Conservation (phyloP, 1,139 yeast genomes). For the Yamadazyma kanchanaburiensis region DNA sequence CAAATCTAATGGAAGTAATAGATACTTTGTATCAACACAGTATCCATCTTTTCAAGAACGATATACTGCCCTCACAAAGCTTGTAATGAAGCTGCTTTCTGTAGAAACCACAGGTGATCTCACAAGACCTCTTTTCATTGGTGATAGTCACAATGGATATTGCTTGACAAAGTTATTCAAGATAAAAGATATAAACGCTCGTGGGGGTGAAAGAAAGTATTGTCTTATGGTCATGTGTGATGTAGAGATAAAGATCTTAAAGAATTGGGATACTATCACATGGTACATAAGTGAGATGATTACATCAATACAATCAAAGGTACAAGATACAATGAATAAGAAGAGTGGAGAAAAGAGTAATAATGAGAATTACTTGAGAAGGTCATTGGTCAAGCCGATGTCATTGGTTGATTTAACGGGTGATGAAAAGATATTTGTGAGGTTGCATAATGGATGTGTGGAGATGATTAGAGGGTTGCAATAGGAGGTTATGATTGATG, state of each 20-base stretch:
- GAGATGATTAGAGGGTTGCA: too few relatives aligned
- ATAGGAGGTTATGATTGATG: too few relatives aligned
- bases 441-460: slow-evolving; percentile 70
- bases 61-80: slow-evolving; percentile 54
- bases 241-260: slow-evolving; percentile 48
- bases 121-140: slow-evolving; percentile 65
- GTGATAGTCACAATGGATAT: slow-evolving; percentile 66
- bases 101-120: slow-evolving; percentile 71
- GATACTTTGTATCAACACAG: slow-evolving; percentile 46
- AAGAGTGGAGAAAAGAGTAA: slow-evolving; percentile 25
- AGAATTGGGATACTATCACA: slow-evolving; percentile 56
- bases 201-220: slow-evolving; percentile 78
- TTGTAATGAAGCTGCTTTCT: slow-evolving; percentile 63
- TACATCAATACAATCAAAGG: slow-evolving; percentile 42
- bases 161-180: slow-evolving; percentile 67
- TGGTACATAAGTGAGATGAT: slow-evolving; percentile 53
- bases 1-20: slow-evolving; percentile 1
- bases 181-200: slow-evolving; percentile 63
- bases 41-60: slow-evolving; percentile 58
- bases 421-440: slow-evolving; percentile 58
- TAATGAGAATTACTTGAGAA: slow-evolving; percentile 53
- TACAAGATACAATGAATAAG: slow-evolving; percentile 20
- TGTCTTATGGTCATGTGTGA: slow-evolving; percentile 63
- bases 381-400: slow-evolving; percentile 51
- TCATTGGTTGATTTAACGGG: slow-evolving; percentile 58